Percentiles rank a stretch among this genome's conserved stretches.
Conservation (phyloP, 78 protist species). For the Dictyostelium firmibasis region DNA sequence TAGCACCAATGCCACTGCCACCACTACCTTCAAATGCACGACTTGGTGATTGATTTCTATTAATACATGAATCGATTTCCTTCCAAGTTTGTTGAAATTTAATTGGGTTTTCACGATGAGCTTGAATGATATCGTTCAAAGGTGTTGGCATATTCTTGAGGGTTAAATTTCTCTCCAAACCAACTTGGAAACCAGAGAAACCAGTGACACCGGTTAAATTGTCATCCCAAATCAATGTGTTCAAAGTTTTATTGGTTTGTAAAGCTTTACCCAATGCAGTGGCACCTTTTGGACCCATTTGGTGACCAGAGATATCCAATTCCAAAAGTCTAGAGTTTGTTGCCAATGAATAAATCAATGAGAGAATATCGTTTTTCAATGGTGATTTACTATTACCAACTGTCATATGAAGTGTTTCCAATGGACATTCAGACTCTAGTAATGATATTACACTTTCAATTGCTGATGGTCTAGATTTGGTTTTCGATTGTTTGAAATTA, state of each 20-base stretch:
- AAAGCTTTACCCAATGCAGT: slow-evolving; percentile 83
- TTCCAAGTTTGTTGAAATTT: background rate
- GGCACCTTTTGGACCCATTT: slow-evolving; percentile 86
- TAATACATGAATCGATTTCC: slow-evolving; percentile 74
- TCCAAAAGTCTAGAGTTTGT: slow-evolving; percentile 57
- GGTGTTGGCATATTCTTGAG: slow-evolving; percentile 77
- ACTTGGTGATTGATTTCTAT: slow-evolving; percentile 77
- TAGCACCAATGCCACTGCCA: slow-evolving; percentile 52
- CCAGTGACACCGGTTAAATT: slow-evolving; percentile 61
- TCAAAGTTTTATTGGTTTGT: slow-evolving; percentile 78
- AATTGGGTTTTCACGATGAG: slow-evolving; percentile 34
- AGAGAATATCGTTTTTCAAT: slow-evolving; percentile 64
- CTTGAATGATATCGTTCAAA: slow-evolving; percentile 62
- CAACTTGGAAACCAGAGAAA: slow-evolving; percentile 61
- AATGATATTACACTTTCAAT: slow-evolving; percentile 64
- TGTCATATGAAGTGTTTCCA: slow-evolving; percentile 54
- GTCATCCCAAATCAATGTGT: slow-evolving; percentile 77
- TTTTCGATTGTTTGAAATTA: slow-evolving; percentile 74
- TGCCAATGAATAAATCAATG: slow-evolving; percentile 76
- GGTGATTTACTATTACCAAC: slow-evolving; percentile 58
- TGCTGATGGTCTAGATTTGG: slow-evolving; percentile 68
- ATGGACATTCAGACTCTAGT: slow-evolving; percentile 35
- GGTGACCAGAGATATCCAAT: slow-evolving; percentile 81
- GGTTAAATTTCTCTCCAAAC: slow-evolving; percentile 71
- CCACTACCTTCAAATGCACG: slow-evolving; percentile 27